Evolutionary conservation across 148 eudicot genomes (phyloP), one percentile per base, ranked within the genome.

Genomic region (Drosera capensis): DNA sequence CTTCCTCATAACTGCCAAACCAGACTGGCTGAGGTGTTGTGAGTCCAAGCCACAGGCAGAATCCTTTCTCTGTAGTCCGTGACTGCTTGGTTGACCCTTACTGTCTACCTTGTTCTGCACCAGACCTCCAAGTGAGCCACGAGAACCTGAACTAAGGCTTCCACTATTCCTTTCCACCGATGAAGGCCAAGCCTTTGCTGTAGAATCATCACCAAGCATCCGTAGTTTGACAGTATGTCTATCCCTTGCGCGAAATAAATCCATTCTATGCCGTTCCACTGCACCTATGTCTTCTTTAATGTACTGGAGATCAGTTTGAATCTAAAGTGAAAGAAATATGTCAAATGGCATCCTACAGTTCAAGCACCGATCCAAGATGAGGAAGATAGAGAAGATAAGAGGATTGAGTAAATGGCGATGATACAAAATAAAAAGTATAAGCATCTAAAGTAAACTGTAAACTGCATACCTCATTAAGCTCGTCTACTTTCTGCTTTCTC

Each of bases 401-500:
- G 22, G 23, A n/a, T 19, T n/a, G n/a, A n/a, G n/a, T n/a, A n/a
- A 19, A 18, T 2, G 45, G 14, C 6, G 21, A 19, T 17, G 20
- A 12, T 29, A n/a, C n/a, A n/a, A n/a, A n/a, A n/a, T 34, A 17
- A 1, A 11, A 19, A n/a, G 22, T 12, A 24, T 14, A 60, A 15
- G 45, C 5, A 42, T 25, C 39, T 20, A 28, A 54, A 17, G 36
- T 7, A 48, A 48, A n/a, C n/a, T n/a, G n/a, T n/a, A n/a, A 43
- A 43, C 31, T 34, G 61, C 74, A 56, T 23, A 78, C 95, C 95
- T 86, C 86, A 51, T 56, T 71, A 40, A 86, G 80, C 62, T 80
- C 86, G 43, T 81, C 77, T 23, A 64, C 75, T 70, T 80, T 86
- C 65, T 81, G 80, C 62, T 75, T 80, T 75, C 83, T 78, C 58